Evolutionary conservation across 1,139 yeast species (phyloP), one percentile per base, ranked within the genome.

Genomic region (Protomyces pachydermus): DNA sequence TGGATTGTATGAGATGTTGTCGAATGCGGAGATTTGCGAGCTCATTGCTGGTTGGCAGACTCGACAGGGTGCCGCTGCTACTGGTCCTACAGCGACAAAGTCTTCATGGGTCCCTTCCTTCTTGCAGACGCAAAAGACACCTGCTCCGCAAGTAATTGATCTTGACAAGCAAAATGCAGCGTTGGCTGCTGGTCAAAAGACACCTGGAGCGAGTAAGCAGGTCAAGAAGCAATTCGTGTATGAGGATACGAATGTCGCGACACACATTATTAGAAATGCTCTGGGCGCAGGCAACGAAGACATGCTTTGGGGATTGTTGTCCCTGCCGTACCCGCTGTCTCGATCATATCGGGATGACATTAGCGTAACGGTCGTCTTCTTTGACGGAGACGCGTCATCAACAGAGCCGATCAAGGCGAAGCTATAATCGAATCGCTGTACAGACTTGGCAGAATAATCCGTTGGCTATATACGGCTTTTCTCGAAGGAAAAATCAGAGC

Each of bases 361-460:
- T 72, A 91, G 98, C 0, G 98, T 91, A 9, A 91, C 97, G 2
- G 98, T 93, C 32, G 91, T 91, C 3, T 93, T 93, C 75, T 93
- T 93, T 74, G 55, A 46, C 25, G 42, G 18, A n/a, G 69, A 69
- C 20, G 9, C 4, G n/a, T 14, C 53, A 6, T 35, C 32, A 6
- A 20, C 8, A 6, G 39, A 25, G 2, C 48, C 46, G n/a, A 6
- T 38, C 28, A 35, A 42, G 35, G 62, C 62, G 32, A 58, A 58
- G 34, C 32, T 58, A 53, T 58, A 45, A 18, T 37, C 23, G 9
- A 6, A n/a, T 12, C 42, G 48, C 6, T 18, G n/a, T 38, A 16
- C n/a, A 38, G 42, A 14, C 42, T 38, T 38, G 42, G n/a, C 8
- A 28, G 6, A 42, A 42, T 28, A 20, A 42, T n/a, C 18, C 48